phyloP scores from a whole-genome alignment of 768 basidiomycete genomes.

The Tylopilus intermedius region DNA sequence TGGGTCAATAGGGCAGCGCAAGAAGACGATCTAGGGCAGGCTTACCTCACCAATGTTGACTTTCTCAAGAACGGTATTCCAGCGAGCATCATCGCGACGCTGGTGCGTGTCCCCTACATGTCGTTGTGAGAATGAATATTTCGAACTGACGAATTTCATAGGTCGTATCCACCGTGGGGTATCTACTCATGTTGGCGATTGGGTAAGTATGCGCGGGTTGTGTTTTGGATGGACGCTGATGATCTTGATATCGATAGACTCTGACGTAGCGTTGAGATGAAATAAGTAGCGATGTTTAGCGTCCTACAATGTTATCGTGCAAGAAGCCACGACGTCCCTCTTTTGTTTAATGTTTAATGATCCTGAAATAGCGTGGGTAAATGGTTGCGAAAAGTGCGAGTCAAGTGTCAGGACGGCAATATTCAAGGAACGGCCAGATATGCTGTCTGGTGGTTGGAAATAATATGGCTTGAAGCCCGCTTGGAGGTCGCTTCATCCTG shows the following conservation, averaged over 20 bases:
- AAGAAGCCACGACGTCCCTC: neutral
- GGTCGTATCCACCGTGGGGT: conserved; percentile 19
- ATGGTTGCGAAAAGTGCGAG: too few relatives aligned
- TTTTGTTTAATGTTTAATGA: too few relatives aligned
- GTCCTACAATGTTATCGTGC: neutral
- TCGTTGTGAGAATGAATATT: too few relatives aligned
- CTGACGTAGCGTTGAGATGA: neutral
- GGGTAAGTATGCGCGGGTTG: conserved; percentile 3
- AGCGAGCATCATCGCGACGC: conserved; percentile 83
- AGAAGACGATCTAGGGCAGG: conserved; percentile 89
- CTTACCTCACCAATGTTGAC: conserved; percentile 80
- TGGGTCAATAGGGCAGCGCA: conserved; percentile 66
- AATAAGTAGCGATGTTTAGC: neutral
- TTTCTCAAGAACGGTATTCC: conserved; percentile 94
- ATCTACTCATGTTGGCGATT: conserved; percentile 14
- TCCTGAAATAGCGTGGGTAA: neutral
- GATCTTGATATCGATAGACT: neutral
- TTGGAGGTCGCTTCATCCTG: too few relatives aligned
- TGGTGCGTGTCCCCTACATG: conserved; percentile 48
- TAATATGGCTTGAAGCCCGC: too few relatives aligned
- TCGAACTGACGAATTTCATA: neutral
- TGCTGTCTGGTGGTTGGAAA: too few relatives aligned
- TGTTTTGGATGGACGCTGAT: neutral
- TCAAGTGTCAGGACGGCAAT: too few relatives aligned
- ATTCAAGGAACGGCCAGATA: too few relatives aligned